Conservation (phyloP, 352 stramenopile genomes). For the Globisporangium orthogonon region DNA sequence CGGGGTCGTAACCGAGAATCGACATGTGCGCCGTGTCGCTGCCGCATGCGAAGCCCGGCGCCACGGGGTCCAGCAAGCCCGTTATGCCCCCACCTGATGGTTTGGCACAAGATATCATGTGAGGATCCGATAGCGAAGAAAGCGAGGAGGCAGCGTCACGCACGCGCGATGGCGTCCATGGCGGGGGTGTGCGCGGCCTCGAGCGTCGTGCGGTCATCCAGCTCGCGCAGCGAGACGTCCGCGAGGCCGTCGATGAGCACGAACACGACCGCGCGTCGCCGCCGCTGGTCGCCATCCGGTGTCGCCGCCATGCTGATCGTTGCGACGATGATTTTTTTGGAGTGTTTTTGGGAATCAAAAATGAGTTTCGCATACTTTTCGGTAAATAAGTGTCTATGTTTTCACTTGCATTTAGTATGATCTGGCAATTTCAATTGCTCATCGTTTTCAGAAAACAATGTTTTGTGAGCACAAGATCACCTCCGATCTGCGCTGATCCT, state of each 20-base stretch:
- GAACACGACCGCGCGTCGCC: constrained; percentile 61
- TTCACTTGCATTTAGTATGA: background rate
- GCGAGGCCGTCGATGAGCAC: constrained; percentile 85
- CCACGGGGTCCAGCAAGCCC: constrained; percentile 80
- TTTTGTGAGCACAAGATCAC: too few species aligned
- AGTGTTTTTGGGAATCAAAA: background rate
- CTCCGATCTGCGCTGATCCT: too few species aligned
- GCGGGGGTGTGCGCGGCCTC: constrained; percentile 61
- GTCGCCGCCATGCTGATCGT: background rate
- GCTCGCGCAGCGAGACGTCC: constrained; percentile 61
- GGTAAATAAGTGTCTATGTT: background rate
- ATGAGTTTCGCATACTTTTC: background rate
- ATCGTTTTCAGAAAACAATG: too few species aligned
- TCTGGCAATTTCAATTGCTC: too few species aligned
- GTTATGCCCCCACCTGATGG: constrained; percentile 56
- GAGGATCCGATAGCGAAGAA: background rate
- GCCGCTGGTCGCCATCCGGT: background rate
- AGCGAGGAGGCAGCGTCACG: constrained; percentile 6
- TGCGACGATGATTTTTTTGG: background rate
- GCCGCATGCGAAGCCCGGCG: constrained; percentile 76
- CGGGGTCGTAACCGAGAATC: constrained; percentile 84
- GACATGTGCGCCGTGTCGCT: constrained; percentile 89
- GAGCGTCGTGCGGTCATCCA: constrained; percentile 53
- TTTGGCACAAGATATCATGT: background rate
- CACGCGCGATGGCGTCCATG: constrained; percentile 83